phyloP scores from a whole-genome alignment of 1,284 basidiomycete species.

The Ustilago esculenta region DNA sequence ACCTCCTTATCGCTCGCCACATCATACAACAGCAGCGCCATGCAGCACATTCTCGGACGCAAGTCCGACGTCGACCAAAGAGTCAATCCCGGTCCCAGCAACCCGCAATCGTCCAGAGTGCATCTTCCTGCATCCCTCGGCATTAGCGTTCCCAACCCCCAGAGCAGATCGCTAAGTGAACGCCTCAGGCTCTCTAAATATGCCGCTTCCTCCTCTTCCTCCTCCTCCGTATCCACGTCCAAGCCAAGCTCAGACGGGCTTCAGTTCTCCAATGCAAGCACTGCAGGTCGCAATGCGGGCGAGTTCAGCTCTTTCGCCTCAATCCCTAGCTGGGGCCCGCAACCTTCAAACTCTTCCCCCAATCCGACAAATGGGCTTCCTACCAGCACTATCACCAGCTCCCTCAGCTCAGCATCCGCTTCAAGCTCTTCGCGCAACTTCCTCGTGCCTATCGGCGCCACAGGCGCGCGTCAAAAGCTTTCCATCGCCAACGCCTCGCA shows the following conservation, averaged over 20 bases:
- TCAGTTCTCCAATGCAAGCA: conserved; percentile 15
- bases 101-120: conserved; percentile 1
- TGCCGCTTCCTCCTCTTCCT: conserved; percentile 12
- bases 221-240: conserved; percentile 1
- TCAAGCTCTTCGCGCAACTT: conserved; percentile 49
- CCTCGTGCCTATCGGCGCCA: conserved; percentile 58
- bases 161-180: conserved; percentile 18
- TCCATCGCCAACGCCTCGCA: conserved; percentile 54
- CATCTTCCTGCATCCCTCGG: conserved; percentile 38
- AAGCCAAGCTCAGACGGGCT: conserved; percentile 20
- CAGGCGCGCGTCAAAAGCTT: conserved; percentile 60
- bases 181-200: conserved; percentile 19
- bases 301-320: conserved; percentile 13
- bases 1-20: conserved; percentile 3
- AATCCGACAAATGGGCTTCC: conserved; percentile 7
- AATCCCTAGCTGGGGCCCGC: conserved; percentile 18
- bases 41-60: conserved; percentile 4
- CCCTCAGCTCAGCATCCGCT: conserved; percentile 12
- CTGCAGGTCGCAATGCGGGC: conserved; percentile 1
- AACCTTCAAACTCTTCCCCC: background rate
- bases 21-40: background rate
- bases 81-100: background rate
- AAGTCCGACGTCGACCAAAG: background rate
- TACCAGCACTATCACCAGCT: conserved; percentile 17
- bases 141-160: conserved; percentile 13